Base-by-base conservation (phyloP, 2,329 filamentous ascomycete genomes). In the Aureobasidium sp. region DNA sequence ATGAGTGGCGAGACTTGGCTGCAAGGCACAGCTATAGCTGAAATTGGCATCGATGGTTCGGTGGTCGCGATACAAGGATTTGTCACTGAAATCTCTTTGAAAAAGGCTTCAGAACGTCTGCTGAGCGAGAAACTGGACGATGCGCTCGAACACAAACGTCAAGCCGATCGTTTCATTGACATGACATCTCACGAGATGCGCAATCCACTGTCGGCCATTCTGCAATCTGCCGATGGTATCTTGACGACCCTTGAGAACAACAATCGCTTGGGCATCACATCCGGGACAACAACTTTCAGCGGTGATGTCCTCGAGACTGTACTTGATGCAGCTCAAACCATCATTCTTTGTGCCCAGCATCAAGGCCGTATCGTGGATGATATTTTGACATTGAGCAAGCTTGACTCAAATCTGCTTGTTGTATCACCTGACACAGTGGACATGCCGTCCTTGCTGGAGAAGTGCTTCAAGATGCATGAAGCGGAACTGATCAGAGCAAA, bases 341-440 rank as follows among this genome's bases (percentile, higher is more conserved):
- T 62, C 36, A 55, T 62, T 16, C 50, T 62, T n/a, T 62, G 69
- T 37, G 68, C 69, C 4, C 64, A 66, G 34, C 70, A 72, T 54
- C 69, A 71, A 54, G 68, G 69, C 57, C 69, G 75, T 5, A 79
- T 79, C 44, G 77, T 79, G 2, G 77, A 79, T 62, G 77, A 79
- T 7, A 59, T 59, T 15, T 10, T 59, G 34, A 59, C 55, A 5
- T 25, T 79, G 27, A 75, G 73, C 4, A 77, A 69, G 25, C 65
- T 72, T 3, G 70, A 72, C 27, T 68, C 69, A 2, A 64, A 69
- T 27, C 64, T 72, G 57, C 64, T 72, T 8, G 69, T 74, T 5
- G 75, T 79, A 32, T 75, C 73, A 3, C 76, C 77, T 0, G 73
- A 74, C 55, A 70, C 69, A 27, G 72, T 75, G 2, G 71, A 73